A percentile compares a stretch with the other conserved stretches of the same genome.
phyloP scores from a whole-genome alignment of 1,284 basidiomycete genomes.

The Naganishia cerealis region DNA sequence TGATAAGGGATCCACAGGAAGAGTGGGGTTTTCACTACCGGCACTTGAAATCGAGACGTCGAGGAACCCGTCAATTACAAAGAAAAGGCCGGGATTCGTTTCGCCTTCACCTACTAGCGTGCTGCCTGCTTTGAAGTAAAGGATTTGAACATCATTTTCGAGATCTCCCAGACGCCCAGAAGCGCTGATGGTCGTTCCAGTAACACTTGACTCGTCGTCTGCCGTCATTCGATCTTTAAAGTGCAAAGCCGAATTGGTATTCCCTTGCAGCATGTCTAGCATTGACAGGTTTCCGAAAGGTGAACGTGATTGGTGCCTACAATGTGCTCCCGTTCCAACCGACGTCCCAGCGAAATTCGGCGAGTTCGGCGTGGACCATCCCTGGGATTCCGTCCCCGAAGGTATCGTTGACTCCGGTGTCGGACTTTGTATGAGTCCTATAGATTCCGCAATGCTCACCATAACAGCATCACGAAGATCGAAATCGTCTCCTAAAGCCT shows the following conservation, averaged over 20 bases:
- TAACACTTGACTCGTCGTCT: constrained; percentile 55
- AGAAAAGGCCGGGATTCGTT: constrained; percentile 80
- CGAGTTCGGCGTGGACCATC: constrained; percentile 48
- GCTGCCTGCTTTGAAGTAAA: constrained; percentile 85
- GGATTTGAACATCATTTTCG: constrained; percentile 93
- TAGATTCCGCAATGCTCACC: constrained; percentile 95
- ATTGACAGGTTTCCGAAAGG: constrained; percentile 83
- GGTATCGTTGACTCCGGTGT: constrained; percentile 34
- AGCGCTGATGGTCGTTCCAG: constrained; percentile 59
- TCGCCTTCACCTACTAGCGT: constrained; percentile 88
- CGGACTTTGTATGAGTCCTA: constrained; percentile 85
- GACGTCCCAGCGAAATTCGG: constrained; percentile 46
- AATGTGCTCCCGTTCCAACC: constrained; percentile 8
- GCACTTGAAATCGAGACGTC: constrained; percentile 62
- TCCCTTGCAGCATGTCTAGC: constrained; percentile 63
- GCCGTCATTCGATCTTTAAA: constrained; percentile 43
- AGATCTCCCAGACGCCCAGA: constrained; percentile 61
- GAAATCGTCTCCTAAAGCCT: constrained; percentile 62
- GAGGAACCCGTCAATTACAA: constrained; percentile 95
- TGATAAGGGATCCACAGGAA: constrained; percentile 3
- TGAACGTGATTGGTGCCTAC: constrained; percentile 59
- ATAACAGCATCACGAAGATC: constrained; percentile 92
- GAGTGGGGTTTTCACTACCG: neutral
- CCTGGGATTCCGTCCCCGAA: constrained; percentile 44
- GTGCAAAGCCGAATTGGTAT: constrained; percentile 39